Base-by-base conservation (phyloP, 805 yeast species). In the Phaffomyces opuntiae region DNA sequence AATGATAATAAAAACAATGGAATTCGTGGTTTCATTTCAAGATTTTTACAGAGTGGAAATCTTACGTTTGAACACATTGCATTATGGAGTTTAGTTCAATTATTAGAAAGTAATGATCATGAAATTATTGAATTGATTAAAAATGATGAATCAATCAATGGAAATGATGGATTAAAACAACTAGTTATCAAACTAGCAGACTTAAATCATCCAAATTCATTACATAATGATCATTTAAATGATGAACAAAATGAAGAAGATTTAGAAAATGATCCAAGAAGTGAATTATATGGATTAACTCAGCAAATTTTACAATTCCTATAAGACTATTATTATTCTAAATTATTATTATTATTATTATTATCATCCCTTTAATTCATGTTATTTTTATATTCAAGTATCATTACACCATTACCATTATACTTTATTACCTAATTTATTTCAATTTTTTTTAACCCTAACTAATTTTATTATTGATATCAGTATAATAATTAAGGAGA, bases 61-160 rank as follows among this genome's bases (percentile, higher is more conserved):
- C 84, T 95, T 13, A 93, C 98, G 0, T 93, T 93, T 66, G 98
- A 93, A 67, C 99, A 93, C 64, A 93, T 93, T 67, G 96, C 98
- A 1, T 77, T 90, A 49, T 93, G 99, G 99, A 91, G 96, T 38
- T 83, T 90, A 54, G 73, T 91, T 55, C 99, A 93, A 67, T 74
- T 93, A 52, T 75, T 93, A 53, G 99, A 93, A 66, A 81, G 95
- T 49, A 87, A 84, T 56, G 86, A 89, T 60, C 64, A 65, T 44
- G 81, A 81, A 60, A 71, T 84, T 57, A 53, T 65, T n/a, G 61
- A 72, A 16, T 65, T 78, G 55, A 77, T 80, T 37, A 78, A 77
- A 56, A 38, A 37, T 35, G 48, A 45, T 37, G 16, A 26, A 17
- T 19, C 31, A 11, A 75, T 69, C 39, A 73, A 70, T 43, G 70